Evolutionary conservation across 208 protist species (phyloP), one percentile per base, ranked within the genome.

Genomic region (Trypanosoma brucei): DNA sequence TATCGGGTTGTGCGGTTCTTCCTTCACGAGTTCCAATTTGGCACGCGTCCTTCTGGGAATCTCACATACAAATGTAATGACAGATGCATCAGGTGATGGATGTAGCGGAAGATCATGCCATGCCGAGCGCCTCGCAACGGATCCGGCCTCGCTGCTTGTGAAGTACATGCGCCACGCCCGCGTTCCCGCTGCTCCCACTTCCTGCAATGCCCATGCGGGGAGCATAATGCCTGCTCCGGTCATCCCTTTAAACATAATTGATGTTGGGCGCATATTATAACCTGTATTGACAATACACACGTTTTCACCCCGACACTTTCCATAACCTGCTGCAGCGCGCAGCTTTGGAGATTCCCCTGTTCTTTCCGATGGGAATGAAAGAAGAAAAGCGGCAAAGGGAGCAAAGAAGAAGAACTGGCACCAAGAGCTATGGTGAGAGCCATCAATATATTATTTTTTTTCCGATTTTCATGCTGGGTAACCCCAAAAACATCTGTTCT

Each of bases 21-120:
- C 76, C 56, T 91, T 97, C n/a, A 73, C 40, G 35, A 98, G 72
- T 72, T 98, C 94, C 56, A 97, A 73, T 86, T 98, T 98, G 2
- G 90, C 87, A 22, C 86, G 74, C 9, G 87, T 96, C 11, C 85
- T 86, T 22, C 79, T 78, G 0, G 92, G 92, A 38, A 98, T 97
- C 63, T 97, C 92, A 46, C 75, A 84, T 31, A 95, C 77, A 63
- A 80, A 91, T 13, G 78, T 83, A 45, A 87, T 75, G 52, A 91
- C 33, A 11, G 63, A 63, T 11, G 77, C 59, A 48, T 81, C 78
- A 2, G 36, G 34, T 3, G 61, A 63, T 7, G 86, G 76, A 30
- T 49, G 45, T 22, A 78, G 56, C 3, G 80, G 74, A 14, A 94
- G 70, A 54, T 91, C 71, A 59, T 94, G 88, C 88, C 88, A 94